Evolutionary conservation across 805 yeast genomes (phyloP).

Genomic region (Kurtzmaniella cleridarum): DNA sequence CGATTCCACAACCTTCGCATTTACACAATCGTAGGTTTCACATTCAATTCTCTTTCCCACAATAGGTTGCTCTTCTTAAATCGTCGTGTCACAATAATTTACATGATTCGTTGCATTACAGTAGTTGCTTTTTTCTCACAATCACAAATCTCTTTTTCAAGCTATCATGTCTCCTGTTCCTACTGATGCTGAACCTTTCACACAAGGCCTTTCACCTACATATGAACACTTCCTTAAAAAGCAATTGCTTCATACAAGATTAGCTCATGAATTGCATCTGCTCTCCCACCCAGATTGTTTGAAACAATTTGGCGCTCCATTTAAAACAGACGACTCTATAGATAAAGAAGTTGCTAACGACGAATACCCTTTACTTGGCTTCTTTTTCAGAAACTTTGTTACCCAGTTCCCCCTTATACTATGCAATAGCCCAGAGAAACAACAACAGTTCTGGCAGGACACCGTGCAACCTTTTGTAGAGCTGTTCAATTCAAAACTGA

Average conservation of each 20-base stretch:
- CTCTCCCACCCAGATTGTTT: slow-evolving; percentile 60
- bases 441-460: slow-evolving; percentile 61
- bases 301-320: slow-evolving; percentile 74
- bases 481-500: slow-evolving; percentile 63
- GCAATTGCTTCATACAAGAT: slow-evolving; percentile 60
- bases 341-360: slow-evolving; percentile 9
- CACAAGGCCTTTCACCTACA: slow-evolving; percentile 39
- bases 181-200: slow-evolving; percentile 4
- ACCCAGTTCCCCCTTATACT: slow-evolving; percentile 73
- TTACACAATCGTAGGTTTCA: too few species aligned
- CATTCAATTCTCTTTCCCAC: too few species aligned
- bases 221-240: slow-evolving; percentile 89
- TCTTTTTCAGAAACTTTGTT: slow-evolving; percentile 57
- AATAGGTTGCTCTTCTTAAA: too few species aligned
- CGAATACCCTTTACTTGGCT: slow-evolving; percentile 64
- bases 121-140: too few species aligned
- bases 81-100: too few species aligned
- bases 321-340: slow-evolving; percentile 42
- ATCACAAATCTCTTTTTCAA: too few species aligned
- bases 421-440: slow-evolving; percentile 40
- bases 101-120: too few species aligned
- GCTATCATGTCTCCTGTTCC: too few species aligned
- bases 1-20: too few species aligned
- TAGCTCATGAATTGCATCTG: slow-evolving; percentile 55
- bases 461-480: slow-evolving; percentile 81